Evolutionary conservation across 371 early-diverging fungal genomes (phyloP), one percentile per base, ranked within the genome.

Genomic region (Lichtheimia hyalospora): DNA sequence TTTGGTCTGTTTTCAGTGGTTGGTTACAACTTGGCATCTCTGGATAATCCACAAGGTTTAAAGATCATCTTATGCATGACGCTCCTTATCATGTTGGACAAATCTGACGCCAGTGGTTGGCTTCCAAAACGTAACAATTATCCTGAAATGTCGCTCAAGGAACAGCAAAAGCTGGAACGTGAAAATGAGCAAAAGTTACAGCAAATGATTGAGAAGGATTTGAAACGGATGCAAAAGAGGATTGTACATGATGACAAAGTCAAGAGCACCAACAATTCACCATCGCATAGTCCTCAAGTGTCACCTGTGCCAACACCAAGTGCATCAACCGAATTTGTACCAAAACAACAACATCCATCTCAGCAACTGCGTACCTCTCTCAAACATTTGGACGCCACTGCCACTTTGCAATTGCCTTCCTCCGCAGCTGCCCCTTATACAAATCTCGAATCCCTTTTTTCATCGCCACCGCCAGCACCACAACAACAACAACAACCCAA

Each of bases 1-100:
- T 79, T 79, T 66, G 79, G 79, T 27, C 61, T 79, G 14, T 51
- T 75, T 43, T 73, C 75, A 15, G 18, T 75, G n/a, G 61, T 73
- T 8, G 64, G 67, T 18, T 75, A 71, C 62, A 79, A 74, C 56
- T 64, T 75, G 65, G 25, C 54, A 18, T 56, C 67, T 21, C 66
- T 67, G 44, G 56, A 70, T 20, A 44, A 70, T 16, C 66, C 56
- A 1, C 57, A 70, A 15, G 72, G 67, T 34, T 53, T 79, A 14
- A 71, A 73, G 20, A 58, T 73, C 2, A 39, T 71, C 2, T 49
- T 75, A 20, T 42, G 73, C 41, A 68, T 68, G 43, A 69, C 72
- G 8, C 52, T 79, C 24, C 57, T 79, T 62, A 75, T 69, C 21
- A 50, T 79, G n/a, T 64, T 79, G 23, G 79, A 79, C 42, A 79